phyloP scores from a whole-genome alignment of 768 basidiomycete genomes.

The Naematelia aurantialba region DNA sequence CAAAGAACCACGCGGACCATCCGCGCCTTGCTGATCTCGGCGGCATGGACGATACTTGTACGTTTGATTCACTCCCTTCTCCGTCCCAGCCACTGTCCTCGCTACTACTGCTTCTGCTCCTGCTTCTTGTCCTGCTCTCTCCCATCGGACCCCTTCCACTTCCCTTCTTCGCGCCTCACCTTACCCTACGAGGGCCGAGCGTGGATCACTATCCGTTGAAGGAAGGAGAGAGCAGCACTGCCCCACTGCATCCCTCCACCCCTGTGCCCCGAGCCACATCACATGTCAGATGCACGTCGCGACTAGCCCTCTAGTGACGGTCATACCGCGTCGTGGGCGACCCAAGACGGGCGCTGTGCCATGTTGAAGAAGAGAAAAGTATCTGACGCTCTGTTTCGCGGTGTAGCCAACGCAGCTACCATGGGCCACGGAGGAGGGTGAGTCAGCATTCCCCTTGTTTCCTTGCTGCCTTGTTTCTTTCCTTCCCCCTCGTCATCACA shows the following conservation, averaged over 20 bases:
- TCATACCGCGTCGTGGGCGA: too few species aligned
- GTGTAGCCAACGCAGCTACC: slow-evolving; percentile 11
- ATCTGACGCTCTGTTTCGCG: slow-evolving; percentile 17
- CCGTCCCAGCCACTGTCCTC: neutral
- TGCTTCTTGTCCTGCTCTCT: slow-evolving; percentile 6
- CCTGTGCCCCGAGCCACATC: too few species aligned
- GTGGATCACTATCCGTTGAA: too few species aligned
- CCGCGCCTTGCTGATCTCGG: slow-evolving; percentile 35
- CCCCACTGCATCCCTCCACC: too few species aligned
- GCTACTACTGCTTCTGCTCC: too few species aligned
- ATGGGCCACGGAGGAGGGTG: slow-evolving; percentile 18
- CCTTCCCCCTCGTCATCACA: neutral
- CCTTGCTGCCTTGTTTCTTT: neutral
- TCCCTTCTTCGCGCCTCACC: too few species aligned
- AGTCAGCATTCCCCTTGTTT: slow-evolving; percentile 7
- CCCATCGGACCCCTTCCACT: too few species aligned
- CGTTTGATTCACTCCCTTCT: neutral
- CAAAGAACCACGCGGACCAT: slow-evolving; percentile 37
- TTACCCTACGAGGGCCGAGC: too few species aligned
- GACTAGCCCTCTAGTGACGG: too few species aligned
- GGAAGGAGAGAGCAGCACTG: too few species aligned
- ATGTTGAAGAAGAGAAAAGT: slow-evolving; percentile 13
- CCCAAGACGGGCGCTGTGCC: neutral
- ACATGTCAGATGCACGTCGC: too few species aligned
- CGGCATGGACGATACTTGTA: slow-evolving; percentile 6